Evolutionary conservation across 208 protist species (phyloP), one percentile per base, ranked within the genome.

Genomic region (Wallacemonas sp.): DNA sequence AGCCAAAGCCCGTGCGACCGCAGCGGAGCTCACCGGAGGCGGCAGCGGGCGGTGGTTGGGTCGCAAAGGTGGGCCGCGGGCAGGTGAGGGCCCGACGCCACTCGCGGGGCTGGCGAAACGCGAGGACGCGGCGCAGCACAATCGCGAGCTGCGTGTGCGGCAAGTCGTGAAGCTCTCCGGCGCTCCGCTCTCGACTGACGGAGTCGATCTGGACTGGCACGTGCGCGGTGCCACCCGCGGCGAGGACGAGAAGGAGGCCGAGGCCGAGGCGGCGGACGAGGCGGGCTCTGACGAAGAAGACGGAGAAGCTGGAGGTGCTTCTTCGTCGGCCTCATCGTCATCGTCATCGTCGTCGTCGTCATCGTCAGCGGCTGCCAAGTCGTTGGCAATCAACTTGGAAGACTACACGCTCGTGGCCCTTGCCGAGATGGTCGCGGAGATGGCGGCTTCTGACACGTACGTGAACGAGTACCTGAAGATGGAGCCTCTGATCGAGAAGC

Each of bases 321-420:
- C n/a, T n/a, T n/a, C n/a, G n/a, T n/a, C n/a, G n/a, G n/a, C n/a
- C n/a, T n/a, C n/a, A n/a, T n/a, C n/a, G n/a, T n/a, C 14, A 16
- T 10, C 14, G 31, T 31, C 33, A 18, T 44, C 55, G 18, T 59
- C 52, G 31, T 33, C 31, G 8, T 59, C 52, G 52, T 59, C 52
- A 39, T 46, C 29, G 3, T 44, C 57, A 22, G 45, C 55, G 16
- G 28, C 52, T 7, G 28, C 55, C 54, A 39, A 25, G 57, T 52
- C 76, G 1, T 46, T 91, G 11, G 84, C 81, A 7, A 79, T 91
- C 49, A 87, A 81, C 33, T 20, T 84, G 46, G 86, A 91, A 36
- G 89, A 95, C 73, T 91, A 85, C 77, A 87, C 84, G 44, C 65
- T 91, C 7, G 86, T 95, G 20, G 89, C 89, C n/a, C 63, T 92